A percentile compares a stretch with the other conserved stretches of the same genome.
These are phyloP conservation scores for Candida hungchunana DNA, from an alignment of 805 yeast species.

Conservation along the genomic window DNA sequence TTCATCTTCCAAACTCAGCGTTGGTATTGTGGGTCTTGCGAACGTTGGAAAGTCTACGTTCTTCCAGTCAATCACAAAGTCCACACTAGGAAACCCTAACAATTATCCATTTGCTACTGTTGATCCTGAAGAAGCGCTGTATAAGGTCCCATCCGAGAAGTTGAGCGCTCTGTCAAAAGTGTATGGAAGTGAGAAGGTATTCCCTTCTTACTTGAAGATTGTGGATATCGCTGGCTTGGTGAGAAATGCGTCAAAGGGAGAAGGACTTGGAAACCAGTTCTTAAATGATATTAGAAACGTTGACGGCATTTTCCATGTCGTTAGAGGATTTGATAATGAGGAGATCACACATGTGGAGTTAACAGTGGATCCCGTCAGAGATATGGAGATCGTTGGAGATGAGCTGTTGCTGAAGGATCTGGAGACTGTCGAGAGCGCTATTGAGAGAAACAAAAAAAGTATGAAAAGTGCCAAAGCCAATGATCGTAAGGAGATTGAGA, in stretches of 20 bases:
- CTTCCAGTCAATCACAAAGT: slow-evolving; percentile 76
- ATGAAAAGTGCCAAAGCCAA: slow-evolving; percentile 37
- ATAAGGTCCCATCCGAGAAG: slow-evolving; percentile 63
- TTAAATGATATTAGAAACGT: slow-evolving; percentile 74
- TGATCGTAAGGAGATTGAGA: slow-evolving; percentile 44
- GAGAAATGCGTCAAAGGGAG: slow-evolving; percentile 79
- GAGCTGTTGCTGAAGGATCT: slow-evolving; percentile 76
- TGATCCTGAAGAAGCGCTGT: slow-evolving; percentile 74
- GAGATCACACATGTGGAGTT: slow-evolving; percentile 74
- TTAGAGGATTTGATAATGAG: slow-evolving; percentile 69
- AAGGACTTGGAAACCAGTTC: slow-evolving; percentile 80
- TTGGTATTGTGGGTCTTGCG: slow-evolving; percentile 78
- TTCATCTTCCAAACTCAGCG: slow-evolving; percentile 26
- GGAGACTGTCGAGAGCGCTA: slow-evolving; percentile 57
- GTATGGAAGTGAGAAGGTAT: slow-evolving; percentile 57
- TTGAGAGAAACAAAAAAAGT: slow-evolving; percentile 47
- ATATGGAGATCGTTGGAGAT: slow-evolving; percentile 68
- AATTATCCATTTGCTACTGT: slow-evolving; percentile 80
- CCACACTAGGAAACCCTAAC: slow-evolving; percentile 67
- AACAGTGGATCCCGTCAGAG: slow-evolving; percentile 70
- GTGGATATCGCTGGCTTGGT: slow-evolving; percentile 83
- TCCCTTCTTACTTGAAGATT: slow-evolving; percentile 66
- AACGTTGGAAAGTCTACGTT: slow-evolving; percentile 79
- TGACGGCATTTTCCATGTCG: slow-evolving; percentile 78
- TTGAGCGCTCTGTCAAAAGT: slow-evolving; percentile 50